Conservation (phyloP, 441 rosid genomes). For the Aleurites moluccanus region DNA sequence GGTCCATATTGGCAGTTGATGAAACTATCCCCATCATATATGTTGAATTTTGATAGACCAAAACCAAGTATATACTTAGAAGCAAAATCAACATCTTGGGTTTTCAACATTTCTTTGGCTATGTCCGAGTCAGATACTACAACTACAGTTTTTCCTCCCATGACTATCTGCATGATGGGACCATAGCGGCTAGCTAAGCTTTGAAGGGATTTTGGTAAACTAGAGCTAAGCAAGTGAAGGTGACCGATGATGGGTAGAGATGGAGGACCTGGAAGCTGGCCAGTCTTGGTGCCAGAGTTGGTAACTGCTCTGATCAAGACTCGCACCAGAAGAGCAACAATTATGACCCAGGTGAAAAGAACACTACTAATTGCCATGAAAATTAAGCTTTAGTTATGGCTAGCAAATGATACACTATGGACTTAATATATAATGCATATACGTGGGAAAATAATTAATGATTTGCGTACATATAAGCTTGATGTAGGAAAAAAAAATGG, state of each 20-base stretch:
- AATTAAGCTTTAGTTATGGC: not conserved
- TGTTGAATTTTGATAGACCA: constrained; percentile 19
- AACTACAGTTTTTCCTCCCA: not conserved
- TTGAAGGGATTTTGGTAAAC: constrained; percentile 15
- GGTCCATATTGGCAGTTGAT: constrained; percentile 10
- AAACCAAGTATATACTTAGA: constrained; percentile 14
- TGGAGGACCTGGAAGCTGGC: constrained; percentile 11
- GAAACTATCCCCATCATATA: constrained; percentile 19
- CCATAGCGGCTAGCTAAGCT: constrained; percentile 1
- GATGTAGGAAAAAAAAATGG: not conserved
- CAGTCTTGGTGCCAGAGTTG: not conserved
- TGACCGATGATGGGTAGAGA: constrained; percentile 20
- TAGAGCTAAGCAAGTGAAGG: constrained; percentile 22
- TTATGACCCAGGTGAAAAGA: not conserved
- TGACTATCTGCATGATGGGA: constrained; percentile 11
- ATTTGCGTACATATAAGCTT: not conserved
- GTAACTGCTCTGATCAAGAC: not conserved
- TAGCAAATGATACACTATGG: not conserved
- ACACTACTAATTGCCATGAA: constrained; percentile 1
- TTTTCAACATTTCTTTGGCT: constrained; percentile 19
- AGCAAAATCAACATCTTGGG: constrained; percentile 17
- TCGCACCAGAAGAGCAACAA: not conserved
- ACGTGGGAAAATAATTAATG: not conserved
- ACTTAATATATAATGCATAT: not conserved
- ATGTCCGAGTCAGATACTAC: not conserved